Evolutionary conservation across 2,329 filamentous ascomycete species (phyloP).

Genomic region (Penicillium sclerotiorum): DNA sequence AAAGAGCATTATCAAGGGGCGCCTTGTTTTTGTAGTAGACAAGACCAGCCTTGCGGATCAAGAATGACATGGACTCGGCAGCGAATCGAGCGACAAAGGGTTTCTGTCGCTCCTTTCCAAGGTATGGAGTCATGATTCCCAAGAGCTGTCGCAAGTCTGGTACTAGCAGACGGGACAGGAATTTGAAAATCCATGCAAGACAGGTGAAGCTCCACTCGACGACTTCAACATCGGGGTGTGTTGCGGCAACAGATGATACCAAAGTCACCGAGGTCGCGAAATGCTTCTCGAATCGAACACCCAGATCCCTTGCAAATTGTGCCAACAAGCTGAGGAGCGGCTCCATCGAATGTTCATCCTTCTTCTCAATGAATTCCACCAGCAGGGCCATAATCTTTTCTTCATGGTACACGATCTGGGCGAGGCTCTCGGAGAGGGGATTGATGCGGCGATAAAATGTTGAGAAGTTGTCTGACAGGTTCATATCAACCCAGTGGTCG

Average conservation of each 20-base stretch:
- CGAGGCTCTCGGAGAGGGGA: conserved; percentile 82
- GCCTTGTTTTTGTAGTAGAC: conserved; percentile 71
- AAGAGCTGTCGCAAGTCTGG: conserved; percentile 84
- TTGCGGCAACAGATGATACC: conserved; percentile 76
- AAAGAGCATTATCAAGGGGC: conserved; percentile 70
- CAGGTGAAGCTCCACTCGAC: conserved; percentile 97
- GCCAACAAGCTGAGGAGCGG: conserved; percentile 85
- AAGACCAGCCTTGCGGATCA: conserved; percentile 84
- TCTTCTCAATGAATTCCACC: conserved; percentile 72
- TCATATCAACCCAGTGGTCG: conserved; percentile 88
- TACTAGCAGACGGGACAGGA: conserved; percentile 82
- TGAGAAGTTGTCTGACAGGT: conserved; percentile 79
- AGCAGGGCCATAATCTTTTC: conserved; percentile 79
- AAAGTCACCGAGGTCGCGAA: conserved; percentile 75
- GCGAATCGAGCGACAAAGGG: conserved; percentile 88
- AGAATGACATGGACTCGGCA: conserved; percentile 91
- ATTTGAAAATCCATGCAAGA: conserved; percentile 95
- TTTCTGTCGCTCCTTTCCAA: conserved; percentile 81
- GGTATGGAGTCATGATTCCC: conserved; percentile 77
- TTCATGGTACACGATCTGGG: conserved; percentile 90
- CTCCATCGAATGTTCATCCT: conserved; percentile 79
- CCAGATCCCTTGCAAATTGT: conserved; percentile 92
- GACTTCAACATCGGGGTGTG: conserved; percentile 78
- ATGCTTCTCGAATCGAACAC: conserved; percentile 82
- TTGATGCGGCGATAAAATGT: conserved; percentile 74